Conservation (phyloP, 208 protist genomes). For the Acanthamoeba healyi region DNA sequence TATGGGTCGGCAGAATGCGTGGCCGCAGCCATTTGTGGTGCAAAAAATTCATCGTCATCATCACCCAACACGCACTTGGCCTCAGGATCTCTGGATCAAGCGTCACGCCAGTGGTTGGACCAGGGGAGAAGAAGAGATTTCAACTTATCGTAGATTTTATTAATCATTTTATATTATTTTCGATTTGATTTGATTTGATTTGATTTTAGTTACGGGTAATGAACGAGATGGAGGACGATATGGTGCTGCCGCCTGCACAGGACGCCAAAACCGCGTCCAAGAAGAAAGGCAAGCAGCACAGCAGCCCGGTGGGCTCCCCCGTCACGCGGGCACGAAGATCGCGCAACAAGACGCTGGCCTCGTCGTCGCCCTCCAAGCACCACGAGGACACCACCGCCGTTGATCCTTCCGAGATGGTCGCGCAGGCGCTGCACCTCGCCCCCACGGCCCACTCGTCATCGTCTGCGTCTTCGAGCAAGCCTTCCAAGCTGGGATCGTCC, state of each 20-base stretch:
- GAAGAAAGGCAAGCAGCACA: neutral
- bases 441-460: neutral
- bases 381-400: neutral
- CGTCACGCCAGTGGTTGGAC: too few relatives aligned
- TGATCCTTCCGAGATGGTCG: neutral
- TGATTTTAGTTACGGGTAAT: neutral
- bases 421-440: neutral
- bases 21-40: too few relatives aligned
- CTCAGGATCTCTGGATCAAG: too few relatives aligned
- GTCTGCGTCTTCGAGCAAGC: neutral
- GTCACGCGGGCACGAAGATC: neutral
- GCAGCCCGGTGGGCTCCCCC: neutral
- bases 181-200: neutral
- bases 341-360: slow-evolving; percentile 21
- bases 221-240: neutral
- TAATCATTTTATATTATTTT: neutral
- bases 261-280: neutral
- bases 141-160: too few relatives aligned
- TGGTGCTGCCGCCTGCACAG: neutral
- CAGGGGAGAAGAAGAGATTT: too few relatives aligned
- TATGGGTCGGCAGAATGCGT: too few relatives aligned
- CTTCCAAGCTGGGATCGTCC: neutral
- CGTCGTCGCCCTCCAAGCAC: neutral
- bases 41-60: too few relatives aligned
- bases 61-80: too few relatives aligned